phyloP scores from a whole-genome alignment of 2,329 filamentous ascomycete species.

The Diaporthe velutina region DNA sequence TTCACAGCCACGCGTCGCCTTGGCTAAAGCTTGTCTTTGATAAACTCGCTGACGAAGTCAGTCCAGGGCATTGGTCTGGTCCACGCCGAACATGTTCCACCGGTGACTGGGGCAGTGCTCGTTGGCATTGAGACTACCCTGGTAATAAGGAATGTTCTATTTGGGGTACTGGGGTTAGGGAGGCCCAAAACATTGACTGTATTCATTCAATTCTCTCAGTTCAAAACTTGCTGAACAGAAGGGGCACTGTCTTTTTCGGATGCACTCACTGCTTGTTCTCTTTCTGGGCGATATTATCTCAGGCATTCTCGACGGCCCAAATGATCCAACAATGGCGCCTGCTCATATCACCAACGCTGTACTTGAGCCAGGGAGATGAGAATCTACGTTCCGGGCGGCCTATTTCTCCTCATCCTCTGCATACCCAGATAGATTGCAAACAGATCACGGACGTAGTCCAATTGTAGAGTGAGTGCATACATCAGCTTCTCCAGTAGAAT shows the following conservation, averaged over 20 bases:
- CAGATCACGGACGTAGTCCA: not conserved
- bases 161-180: too few relatives aligned
- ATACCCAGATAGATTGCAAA: not conserved
- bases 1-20: slow-evolving; percentile 9
- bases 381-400: not conserved
- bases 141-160: not conserved
- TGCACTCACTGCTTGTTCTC: too few relatives aligned
- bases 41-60: slow-evolving; percentile 11
- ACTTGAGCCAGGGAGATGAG: too few relatives aligned
- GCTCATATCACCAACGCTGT: too few relatives aligned
- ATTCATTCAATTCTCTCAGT: too few relatives aligned
- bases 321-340: too few relatives aligned
- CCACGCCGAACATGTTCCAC: not conserved
- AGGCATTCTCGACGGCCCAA: too few relatives aligned
- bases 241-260: too few relatives aligned
- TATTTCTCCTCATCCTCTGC: not conserved
- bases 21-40: slow-evolving; percentile 27
- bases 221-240: too few relatives aligned
- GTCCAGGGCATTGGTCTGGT: not conserved
- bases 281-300: too few relatives aligned
- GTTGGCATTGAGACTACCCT: not conserved
- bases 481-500: not conserved
- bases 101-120: not conserved
- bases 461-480: not conserved
- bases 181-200: not conserved